Conservation (phyloP, 352 stramenopile genomes). For the Phytophthora sansomeana region DNA sequence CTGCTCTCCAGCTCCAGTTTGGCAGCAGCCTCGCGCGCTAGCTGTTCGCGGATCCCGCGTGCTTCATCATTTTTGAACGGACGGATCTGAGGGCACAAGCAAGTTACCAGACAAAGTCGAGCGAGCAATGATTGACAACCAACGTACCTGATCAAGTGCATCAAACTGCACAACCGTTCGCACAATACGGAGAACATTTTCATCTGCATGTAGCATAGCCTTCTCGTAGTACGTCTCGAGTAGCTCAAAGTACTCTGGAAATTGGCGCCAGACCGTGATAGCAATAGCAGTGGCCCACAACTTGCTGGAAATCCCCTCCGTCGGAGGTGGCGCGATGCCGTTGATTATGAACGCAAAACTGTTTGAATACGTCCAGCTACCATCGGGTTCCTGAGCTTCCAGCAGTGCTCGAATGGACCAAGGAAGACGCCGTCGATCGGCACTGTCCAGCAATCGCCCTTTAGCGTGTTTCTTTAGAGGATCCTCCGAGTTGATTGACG, state of each 20-base stretch:
- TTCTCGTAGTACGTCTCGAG: constrained; percentile 64
- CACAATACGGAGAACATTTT: constrained; percentile 58
- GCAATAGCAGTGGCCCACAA: constrained; percentile 71
- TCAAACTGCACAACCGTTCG: constrained; percentile 52
- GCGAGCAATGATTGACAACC: background rate
- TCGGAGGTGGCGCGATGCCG: constrained; percentile 45
- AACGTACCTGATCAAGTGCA: constrained; percentile 42
- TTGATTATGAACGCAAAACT: constrained; percentile 69
- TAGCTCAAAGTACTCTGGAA: constrained; percentile 65
- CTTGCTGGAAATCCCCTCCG: constrained; percentile 56
- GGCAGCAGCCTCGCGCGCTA: constrained; percentile 50
- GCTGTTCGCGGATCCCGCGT: constrained; percentile 50
- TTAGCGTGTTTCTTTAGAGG: constrained; percentile 26
- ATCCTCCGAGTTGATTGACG: constrained; percentile 2
- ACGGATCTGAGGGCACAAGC: constrained; percentile 50
- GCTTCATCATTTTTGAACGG: constrained; percentile 64
- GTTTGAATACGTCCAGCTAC: constrained; percentile 68
- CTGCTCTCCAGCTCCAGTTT: constrained; percentile 55
- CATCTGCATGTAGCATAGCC: constrained; percentile 69
- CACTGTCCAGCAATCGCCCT: constrained; percentile 37
- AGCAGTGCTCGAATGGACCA: constrained; percentile 51
- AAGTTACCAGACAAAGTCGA: constrained; percentile 2
- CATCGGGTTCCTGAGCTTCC: constrained; percentile 62
- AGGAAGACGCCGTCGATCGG: constrained; percentile 42
- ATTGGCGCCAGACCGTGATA: constrained; percentile 63